These are phyloP conservation scores for Chlorella sp. DNA, from an alignment of 139 green algal species.

Conservation along the genomic window DNA sequence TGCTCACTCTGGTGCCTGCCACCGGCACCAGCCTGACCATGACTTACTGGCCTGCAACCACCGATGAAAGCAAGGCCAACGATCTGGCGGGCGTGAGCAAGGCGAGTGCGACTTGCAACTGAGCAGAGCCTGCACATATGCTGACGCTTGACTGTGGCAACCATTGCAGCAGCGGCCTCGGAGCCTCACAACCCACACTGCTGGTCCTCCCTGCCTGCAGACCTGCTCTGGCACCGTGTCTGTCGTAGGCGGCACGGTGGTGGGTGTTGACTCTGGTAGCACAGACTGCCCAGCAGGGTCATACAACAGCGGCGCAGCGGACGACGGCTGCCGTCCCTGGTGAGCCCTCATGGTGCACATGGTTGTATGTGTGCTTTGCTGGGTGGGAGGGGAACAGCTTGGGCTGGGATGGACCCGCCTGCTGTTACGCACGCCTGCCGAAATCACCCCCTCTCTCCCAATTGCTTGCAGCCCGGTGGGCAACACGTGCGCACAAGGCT, in stretches of 20 bases:
- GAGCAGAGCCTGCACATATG: not conserved
- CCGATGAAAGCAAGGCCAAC: not conserved
- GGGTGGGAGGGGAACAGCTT: too few relatives aligned
- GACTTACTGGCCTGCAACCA: slow-evolving; percentile 23
- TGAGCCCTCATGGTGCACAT: not conserved
- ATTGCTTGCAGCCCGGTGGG: slow-evolving; percentile 19
- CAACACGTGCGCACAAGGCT: not conserved
- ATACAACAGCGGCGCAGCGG: not conserved
- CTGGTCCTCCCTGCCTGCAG: not conserved
- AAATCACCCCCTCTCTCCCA: too few relatives aligned
- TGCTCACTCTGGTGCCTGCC: not conserved
- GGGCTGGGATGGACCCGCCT: too few relatives aligned
- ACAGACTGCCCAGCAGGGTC: slow-evolving; percentile 11
- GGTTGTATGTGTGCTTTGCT: too few relatives aligned
- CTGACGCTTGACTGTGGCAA: not conserved
- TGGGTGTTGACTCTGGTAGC: not conserved
- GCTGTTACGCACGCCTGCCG: too few relatives aligned
- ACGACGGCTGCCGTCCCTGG: slow-evolving; percentile 28
- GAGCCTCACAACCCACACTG: not conserved
- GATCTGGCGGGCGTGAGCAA: not conserved
- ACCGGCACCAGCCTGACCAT: not conserved
- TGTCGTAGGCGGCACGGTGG: slow-evolving; percentile 5
- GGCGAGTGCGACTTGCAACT: not conserved
- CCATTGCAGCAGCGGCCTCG: not conserved
- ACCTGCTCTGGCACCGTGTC: slow-evolving; percentile 4